Conservation (phyloP, 2,329 filamentous ascomycete species). For the Phaeosphaeria sp. region DNA sequence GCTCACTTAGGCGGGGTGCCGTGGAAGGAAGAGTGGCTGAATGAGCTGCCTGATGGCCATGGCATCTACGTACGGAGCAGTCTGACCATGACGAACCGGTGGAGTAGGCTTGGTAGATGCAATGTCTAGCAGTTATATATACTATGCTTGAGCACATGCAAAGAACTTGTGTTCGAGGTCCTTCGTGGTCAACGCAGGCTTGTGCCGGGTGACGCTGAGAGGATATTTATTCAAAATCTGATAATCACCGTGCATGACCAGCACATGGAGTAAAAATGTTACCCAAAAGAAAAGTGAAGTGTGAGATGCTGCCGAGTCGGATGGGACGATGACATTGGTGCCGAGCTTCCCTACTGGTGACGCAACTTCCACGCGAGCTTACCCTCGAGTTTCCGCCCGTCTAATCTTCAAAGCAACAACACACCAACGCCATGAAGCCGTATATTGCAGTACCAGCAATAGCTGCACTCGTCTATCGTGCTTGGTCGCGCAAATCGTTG, state of each 20-base stretch:
- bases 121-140: neutral
- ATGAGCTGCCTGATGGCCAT: neutral
- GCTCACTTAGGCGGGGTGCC: neutral
- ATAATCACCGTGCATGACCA: neutral
- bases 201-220: neutral
- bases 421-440: slow-evolving; percentile 34
- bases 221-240: neutral
- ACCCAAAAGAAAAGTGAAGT: neutral
- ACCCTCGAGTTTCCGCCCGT: slow-evolving; percentile 18
- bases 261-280: neutral
- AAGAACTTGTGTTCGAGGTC: too few species aligned
- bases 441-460: slow-evolving; percentile 42
- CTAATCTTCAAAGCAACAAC: slow-evolving; percentile 4
- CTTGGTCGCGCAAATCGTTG: slow-evolving; percentile 64
- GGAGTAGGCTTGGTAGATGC: neutral
- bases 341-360: slow-evolving; percentile 6
- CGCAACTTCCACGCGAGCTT: slow-evolving; percentile 16
- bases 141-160: neutral
- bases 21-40: neutral
- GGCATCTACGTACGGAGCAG: neutral
- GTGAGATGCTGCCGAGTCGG: neutral
- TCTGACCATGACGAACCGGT: neutral
- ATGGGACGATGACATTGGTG: neutral
- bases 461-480: slow-evolving; percentile 48
- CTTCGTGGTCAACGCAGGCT: neutral